phyloP scores from a whole-genome alignment of 148 eudicot species.

The Beta vulgaris region DNA sequence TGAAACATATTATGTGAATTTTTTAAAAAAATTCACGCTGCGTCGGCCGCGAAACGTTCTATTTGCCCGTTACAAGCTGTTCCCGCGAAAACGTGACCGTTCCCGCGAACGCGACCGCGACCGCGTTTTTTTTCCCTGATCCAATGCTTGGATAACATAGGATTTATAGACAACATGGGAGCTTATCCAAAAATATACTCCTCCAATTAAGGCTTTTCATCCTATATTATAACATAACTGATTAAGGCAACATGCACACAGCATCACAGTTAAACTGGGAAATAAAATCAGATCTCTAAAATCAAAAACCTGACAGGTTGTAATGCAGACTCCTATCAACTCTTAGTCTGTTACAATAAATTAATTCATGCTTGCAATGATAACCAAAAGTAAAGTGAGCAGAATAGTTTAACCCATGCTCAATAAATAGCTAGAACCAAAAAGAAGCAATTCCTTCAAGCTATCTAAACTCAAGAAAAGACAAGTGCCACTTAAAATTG shows the following conservation, averaged over 20 bases:
- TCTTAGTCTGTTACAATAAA: background rate
- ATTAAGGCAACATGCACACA: background rate
- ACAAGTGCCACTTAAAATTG: background rate
- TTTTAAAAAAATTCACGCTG: too few relatives aligned
- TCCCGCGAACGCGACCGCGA: too few relatives aligned
- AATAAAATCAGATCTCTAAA: too few relatives aligned
- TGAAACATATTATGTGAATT: too few relatives aligned
- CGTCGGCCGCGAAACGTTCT: too few relatives aligned
- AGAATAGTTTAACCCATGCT: background rate
- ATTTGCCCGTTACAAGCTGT: too few relatives aligned
- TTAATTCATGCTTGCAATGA: background rate
- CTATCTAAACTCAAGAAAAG: background rate
- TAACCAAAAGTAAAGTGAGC: background rate
- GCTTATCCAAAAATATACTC: background rate
- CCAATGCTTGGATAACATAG: background rate
- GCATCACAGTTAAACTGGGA: background rate
- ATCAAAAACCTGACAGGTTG: background rate
- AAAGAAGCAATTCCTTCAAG: background rate
- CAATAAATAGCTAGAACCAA: background rate
- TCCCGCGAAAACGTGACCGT: too few relatives aligned
- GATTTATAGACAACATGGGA: background rate
- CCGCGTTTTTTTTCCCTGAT: too few relatives aligned
- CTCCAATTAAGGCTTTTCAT: background rate
- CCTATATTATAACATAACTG: background rate
- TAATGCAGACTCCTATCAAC: background rate